These are phyloP conservation scores for Coemansia biformis DNA, from an alignment of 192 early-diverging fungal genomes.

Conservation along the genomic window DNA sequence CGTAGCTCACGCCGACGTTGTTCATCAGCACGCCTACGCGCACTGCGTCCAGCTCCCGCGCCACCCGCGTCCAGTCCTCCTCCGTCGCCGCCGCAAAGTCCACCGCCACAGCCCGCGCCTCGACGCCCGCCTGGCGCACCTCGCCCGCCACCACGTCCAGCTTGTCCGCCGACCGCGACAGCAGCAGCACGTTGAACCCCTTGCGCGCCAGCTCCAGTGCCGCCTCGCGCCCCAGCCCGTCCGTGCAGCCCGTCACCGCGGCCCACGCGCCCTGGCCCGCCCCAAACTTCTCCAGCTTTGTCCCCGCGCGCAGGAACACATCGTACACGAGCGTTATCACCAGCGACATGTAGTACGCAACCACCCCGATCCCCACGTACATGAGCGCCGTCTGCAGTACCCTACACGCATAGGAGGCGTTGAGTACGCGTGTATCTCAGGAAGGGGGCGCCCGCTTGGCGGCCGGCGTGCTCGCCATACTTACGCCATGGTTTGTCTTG, in stretches of 20 bases:
- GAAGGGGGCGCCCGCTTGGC: no score
- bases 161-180: slow-evolving; percentile 78
- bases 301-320: slow-evolving; percentile 36
- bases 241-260: slow-evolving; percentile 92
- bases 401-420: no score
- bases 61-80: slow-evolving; percentile 66
- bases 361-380: slow-evolving; percentile 43
- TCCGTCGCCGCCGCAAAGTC: slow-evolving; percentile 62
- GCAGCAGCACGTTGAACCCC: slow-evolving; percentile 76
- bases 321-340: slow-evolving; percentile 41
- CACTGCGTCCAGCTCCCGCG: slow-evolving; percentile 52
- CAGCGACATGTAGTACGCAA: slow-evolving; percentile 42
- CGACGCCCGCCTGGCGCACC: slow-evolving; percentile 54
- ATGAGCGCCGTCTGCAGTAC: slow-evolving; percentile 31
- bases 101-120: slow-evolving; percentile 65
- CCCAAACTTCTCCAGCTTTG: slow-evolving; percentile 44
- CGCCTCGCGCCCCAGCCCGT: slow-evolving; percentile 94
- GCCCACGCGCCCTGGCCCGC: slow-evolving; percentile 51
- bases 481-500: no score
- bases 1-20: slow-evolving; percentile 92
- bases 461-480: no score
- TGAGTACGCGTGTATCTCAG: no score
- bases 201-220: slow-evolving; percentile 82
- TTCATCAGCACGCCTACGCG: slow-evolving; percentile 67
- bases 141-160: slow-evolving; percentile 69